Conservation (phyloP, 768 basidiomycete genomes). For the Chalciporus sphaerocephalus region DNA sequence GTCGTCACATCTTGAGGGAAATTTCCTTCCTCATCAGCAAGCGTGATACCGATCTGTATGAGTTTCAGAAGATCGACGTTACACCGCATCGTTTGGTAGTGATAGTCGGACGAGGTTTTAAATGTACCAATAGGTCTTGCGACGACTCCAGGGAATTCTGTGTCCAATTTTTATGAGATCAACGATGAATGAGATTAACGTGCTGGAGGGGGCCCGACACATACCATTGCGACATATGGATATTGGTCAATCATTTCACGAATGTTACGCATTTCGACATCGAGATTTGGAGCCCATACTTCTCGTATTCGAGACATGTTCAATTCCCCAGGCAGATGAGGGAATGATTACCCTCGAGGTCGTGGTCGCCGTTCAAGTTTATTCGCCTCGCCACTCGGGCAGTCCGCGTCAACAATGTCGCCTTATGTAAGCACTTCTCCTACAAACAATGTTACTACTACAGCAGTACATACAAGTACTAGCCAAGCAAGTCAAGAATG, state of each 20-base stretch:
- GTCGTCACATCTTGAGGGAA: conserved; percentile 86
- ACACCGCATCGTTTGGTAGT: conserved; percentile 99
- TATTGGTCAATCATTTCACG: conserved; percentile 85
- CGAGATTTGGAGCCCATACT: conserved; percentile 93
- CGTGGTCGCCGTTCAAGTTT: conserved; percentile 17
- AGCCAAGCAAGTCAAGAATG: no score
- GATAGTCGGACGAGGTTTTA: conserved; percentile 96
- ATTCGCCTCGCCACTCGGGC: conserved; percentile 9
- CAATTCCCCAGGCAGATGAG: conserved; percentile 2
- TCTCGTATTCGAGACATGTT: conserved; percentile 83
- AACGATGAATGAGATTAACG: conserved; percentile 1
- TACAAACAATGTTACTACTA: neutral
- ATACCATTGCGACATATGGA: conserved; percentile 93
- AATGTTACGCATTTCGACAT: conserved; percentile 85
- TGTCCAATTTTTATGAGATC: conserved; percentile 70
- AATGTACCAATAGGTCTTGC: conserved; percentile 95
- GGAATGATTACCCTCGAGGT: conserved; percentile 5
- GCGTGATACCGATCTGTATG: conserved; percentile 94
- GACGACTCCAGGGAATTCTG: conserved; percentile 98
- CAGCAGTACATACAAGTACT: no score
- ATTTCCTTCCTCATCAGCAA: conserved; percentile 92
- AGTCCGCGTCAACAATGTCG: conserved; percentile 16
- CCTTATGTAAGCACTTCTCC: conserved; percentile 25
- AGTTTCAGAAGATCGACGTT: conserved; percentile 98
- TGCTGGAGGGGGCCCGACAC: conserved; percentile 23